Base-by-base conservation (phyloP, 768 basidiomycete genomes). In the Serendipita sp. region DNA sequence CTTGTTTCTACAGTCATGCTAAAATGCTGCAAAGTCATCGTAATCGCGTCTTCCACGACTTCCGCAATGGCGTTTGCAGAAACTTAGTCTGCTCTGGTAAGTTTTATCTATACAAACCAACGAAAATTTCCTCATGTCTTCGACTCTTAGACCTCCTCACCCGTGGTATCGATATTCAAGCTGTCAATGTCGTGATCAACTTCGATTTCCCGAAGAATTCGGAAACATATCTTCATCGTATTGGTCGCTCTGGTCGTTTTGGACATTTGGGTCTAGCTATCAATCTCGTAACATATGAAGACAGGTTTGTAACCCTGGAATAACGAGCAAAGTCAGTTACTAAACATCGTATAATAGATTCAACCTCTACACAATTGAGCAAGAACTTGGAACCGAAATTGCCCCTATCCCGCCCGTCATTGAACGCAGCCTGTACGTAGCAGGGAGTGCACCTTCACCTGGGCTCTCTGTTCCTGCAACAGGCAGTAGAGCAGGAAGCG, bases 11-110 rank as follows among this genome's bases (percentile, higher is more conserved):
- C 81, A 98, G 95, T 62, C 95, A 99, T 75, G 95, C 95, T 63
- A 95, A 94, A 79, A 99, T 99, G 95, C 85, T 97, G 13, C 95
- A 99, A 77, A 87, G 89, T 37, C 92, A 98, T 76, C 92, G 95
- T 67, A 99, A 99, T 77, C 91, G 95, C 73, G 95, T 99, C 69
- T 99, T 99, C 83, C 95, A 99, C 79, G 95, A 98, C 76, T 99
- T 99, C 85, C 86, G 96, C 68, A 92, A 91, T 72, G 95, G 95
- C 68, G 92, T 93, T 54, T 97, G 95, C 80, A 87, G 95, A 70
- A 99, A 99, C 78, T 86, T 99, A 69, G 95, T 99, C 73, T 99
- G 95, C 78, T 80, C 79, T 16, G 24, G 24, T 24, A 24, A 24
- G 24, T 24, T 24, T 24, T 24, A 24, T 24, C 24, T 24, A 24